Conservation (phyloP, 352 stramenopile genomes). For the Blastocystis sp. region DNA sequence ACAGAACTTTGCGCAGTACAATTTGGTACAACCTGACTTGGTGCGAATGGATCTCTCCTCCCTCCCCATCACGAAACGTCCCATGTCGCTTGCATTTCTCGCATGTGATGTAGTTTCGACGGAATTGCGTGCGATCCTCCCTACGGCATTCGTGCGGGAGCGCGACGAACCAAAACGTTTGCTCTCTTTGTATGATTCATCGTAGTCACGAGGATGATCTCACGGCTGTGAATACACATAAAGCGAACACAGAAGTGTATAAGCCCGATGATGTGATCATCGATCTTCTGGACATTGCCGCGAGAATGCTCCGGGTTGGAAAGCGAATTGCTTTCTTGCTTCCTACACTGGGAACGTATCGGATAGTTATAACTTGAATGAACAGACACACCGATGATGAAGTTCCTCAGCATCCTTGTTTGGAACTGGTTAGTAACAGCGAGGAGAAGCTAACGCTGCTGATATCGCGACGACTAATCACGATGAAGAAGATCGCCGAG, state of each 20-base stretch:
- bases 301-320: slow-evolving; percentile 67
- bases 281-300: slow-evolving; percentile 83
- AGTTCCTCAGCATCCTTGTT: slow-evolving; percentile 36
- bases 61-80: slow-evolving; percentile 62
- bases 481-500: slow-evolving; percentile 23
- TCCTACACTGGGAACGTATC: slow-evolving; percentile 71
- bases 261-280: slow-evolving; percentile 87
- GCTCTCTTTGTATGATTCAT: not conserved
- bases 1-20: slow-evolving; percentile 80
- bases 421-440: slow-evolving; percentile 30
- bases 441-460: slow-evolving; percentile 47
- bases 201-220: not conserved
- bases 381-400: not conserved
- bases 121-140: slow-evolving; percentile 80
- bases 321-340: slow-evolving; percentile 75
- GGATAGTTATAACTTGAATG: not conserved
- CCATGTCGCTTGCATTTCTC: not conserved
- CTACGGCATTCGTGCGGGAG: slow-evolving; percentile 81
- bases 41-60: slow-evolving; percentile 80
- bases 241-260: slow-evolving; percentile 85
- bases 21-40: slow-evolving; percentile 81
- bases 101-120: slow-evolving; percentile 66
- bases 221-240: slow-evolving; percentile 68
- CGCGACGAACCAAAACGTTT: slow-evolving; percentile 73
- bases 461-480: slow-evolving; percentile 38